Conservation (phyloP, 1,139 yeast species). For the Geotrichum cucujoidarum region DNA sequence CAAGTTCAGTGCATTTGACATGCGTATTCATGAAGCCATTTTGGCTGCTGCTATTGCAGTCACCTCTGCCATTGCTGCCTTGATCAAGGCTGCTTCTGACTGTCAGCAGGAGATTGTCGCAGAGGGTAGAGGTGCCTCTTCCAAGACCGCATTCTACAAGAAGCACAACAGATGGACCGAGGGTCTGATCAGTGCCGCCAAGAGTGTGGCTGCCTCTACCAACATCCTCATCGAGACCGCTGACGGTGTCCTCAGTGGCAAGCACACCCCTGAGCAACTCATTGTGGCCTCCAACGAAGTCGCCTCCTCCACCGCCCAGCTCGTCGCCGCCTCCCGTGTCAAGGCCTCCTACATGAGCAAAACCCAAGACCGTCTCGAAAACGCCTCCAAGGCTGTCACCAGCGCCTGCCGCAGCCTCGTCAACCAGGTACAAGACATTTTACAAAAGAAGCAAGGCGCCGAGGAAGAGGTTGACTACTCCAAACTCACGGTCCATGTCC, state of each 20-base stretch:
- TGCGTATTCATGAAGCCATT: constrained; percentile 73
- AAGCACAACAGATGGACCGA: constrained; percentile 93
- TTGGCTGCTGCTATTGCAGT: constrained; percentile 72
- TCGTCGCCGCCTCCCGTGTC: constrained; percentile 88
- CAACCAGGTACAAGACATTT: constrained; percentile 60
- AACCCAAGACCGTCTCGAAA: constrained; percentile 70
- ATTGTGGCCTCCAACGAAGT: constrained; percentile 91
- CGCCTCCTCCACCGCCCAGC: constrained; percentile 88
- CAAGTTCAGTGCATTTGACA: constrained; percentile 52
- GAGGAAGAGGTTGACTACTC: constrained; percentile 59
- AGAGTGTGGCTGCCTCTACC: constrained; percentile 82
- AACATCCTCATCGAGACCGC: constrained; percentile 76
- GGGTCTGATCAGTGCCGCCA: constrained; percentile 86
- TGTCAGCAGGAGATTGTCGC: constrained; percentile 80
- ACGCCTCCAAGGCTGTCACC: constrained; percentile 64
- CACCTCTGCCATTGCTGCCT: constrained; percentile 68
- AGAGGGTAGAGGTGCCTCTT: constrained; percentile 60
- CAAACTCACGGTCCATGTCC: constrained; percentile 69
- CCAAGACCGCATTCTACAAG: constrained; percentile 74
- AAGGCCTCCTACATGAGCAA: constrained; percentile 74
- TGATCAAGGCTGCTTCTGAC: constrained; percentile 72
- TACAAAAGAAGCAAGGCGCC: constrained; percentile 38
- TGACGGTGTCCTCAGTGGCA: constrained; percentile 67
- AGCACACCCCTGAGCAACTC: constrained; percentile 71
- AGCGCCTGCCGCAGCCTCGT: constrained; percentile 72